These are phyloP conservation scores for Anthracocystis walkeri DNA, from an alignment of 1,284 basidiomycete genomes.

Conservation along the genomic window DNA sequence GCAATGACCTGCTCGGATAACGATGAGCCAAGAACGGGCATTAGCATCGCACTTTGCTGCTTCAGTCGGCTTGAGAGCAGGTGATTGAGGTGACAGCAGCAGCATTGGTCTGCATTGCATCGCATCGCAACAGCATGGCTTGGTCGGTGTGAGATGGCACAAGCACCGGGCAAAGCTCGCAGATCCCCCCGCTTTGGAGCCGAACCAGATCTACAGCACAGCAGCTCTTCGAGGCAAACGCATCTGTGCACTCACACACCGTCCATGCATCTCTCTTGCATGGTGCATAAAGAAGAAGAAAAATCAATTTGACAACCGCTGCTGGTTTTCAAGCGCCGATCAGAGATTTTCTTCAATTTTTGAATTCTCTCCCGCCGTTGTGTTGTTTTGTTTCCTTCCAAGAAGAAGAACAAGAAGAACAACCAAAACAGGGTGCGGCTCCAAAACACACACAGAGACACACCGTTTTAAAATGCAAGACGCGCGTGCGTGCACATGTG, in stretches of 20 bases:
- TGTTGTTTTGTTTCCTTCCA: neutral
- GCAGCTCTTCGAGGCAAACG: too few species aligned
- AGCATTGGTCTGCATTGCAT: neutral
- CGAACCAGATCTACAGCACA: too few species aligned
- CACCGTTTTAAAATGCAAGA: neutral
- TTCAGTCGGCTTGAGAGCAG: neutral
- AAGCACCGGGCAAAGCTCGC: too few species aligned
- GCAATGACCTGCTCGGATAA: neutral
- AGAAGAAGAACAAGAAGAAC: slow-evolving; percentile 16
- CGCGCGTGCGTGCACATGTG: neutral
- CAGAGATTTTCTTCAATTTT: too few species aligned
- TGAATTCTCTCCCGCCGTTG: neutral
- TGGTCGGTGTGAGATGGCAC: too few species aligned
- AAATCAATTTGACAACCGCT: slow-evolving; percentile 2
- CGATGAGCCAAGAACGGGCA: slow-evolving; percentile 13
- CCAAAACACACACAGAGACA: slow-evolving; percentile 16
- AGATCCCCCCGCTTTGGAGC: too few species aligned
- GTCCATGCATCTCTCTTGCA: too few species aligned
- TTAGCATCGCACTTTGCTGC: slow-evolving; percentile 8
- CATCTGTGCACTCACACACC: too few species aligned
- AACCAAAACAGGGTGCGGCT: slow-evolving; percentile 19
- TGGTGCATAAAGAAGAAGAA: neutral
- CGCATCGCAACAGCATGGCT: neutral
- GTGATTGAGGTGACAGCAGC: neutral
- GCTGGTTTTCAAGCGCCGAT: too few species aligned